phyloP scores from a whole-genome alignment of 495 filamentous ascomycete genomes.

The Penicillium salamii region DNA sequence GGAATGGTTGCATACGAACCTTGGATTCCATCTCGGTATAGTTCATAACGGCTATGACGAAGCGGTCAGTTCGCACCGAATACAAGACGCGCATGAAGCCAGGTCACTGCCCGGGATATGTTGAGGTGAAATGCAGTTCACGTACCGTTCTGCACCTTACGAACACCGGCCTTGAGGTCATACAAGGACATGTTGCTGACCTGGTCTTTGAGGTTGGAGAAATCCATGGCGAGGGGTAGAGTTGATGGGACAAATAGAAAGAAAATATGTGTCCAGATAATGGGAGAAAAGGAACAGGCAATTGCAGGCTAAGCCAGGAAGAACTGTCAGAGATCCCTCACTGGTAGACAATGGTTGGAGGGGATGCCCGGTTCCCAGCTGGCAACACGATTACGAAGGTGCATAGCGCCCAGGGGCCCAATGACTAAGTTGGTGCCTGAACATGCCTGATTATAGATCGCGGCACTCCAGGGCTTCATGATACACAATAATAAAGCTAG shows the following conservation, averaged over 20 bases:
- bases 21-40: slow-evolving; percentile 99
- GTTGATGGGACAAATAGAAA: slow-evolving; percentile 13
- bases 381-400: slow-evolving; percentile 33
- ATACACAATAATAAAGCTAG: too few relatives aligned
- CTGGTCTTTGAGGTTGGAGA: slow-evolving; percentile 78
- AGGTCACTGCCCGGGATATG: background rate
- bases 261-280: slow-evolving; percentile 2
- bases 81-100: slow-evolving; percentile 9
- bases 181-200: slow-evolving; percentile 94
- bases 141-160: slow-evolving; percentile 98
- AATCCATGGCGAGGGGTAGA: slow-evolving; percentile 64
- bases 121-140: background rate
- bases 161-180: slow-evolving; percentile 94
- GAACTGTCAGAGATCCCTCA: slow-evolving; percentile 17
- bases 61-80: slow-evolving; percentile 17
- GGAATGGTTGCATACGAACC: slow-evolving; percentile 49
- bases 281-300: slow-evolving; percentile 1
- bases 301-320: slow-evolving; percentile 14
- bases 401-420: too few relatives aligned
- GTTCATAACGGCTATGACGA: slow-evolving; percentile 85
- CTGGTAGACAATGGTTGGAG: slow-evolving; percentile 13
- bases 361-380: slow-evolving; percentile 31
- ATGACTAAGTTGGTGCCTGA: too few relatives aligned
- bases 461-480: too few relatives aligned
- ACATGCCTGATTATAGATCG: too few relatives aligned